Percentiles rank a stretch among this genome's conserved stretches.
These are phyloP conservation scores for Mucuna pruriens DNA, from an alignment of 306 rosid species.

Conservation along the genomic window DNA sequence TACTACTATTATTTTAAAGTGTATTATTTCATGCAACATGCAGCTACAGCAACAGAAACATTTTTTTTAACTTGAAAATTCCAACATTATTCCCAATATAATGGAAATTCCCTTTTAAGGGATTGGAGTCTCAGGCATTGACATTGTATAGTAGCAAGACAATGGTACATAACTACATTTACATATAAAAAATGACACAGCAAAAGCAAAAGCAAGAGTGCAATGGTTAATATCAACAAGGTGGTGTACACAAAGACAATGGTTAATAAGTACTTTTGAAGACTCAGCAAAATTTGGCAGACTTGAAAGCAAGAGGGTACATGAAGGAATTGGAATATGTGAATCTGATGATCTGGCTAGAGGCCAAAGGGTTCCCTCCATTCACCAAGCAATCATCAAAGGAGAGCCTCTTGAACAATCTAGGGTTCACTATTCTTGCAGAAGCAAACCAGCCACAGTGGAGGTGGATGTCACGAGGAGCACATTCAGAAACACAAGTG, in stretches of 20 bases:
- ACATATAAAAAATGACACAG: neutral
- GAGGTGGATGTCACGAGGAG: conserved; percentile 60
- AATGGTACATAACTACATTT: conserved; percentile 5
- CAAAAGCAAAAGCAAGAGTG: neutral
- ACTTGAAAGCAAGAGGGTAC: conserved; percentile 67
- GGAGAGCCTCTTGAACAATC: conserved; percentile 63
- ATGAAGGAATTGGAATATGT: conserved; percentile 66
- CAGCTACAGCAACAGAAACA: conserved; percentile 18
- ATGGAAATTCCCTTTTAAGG: neutral
- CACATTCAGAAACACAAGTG: conserved; percentile 70
- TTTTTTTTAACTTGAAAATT: conserved; percentile 22
- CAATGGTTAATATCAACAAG: conserved; percentile 30
- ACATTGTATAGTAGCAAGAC: neutral
- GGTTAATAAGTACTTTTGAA: too few relatives aligned
- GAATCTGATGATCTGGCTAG: conserved; percentile 57
- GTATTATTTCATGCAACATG: conserved; percentile 32
- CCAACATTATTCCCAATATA: neutral
- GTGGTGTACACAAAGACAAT: too few relatives aligned
- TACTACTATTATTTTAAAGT: neutral
- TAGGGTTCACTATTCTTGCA: conserved; percentile 58
- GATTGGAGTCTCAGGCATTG: neutral
- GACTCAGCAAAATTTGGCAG: conserved; percentile 65
- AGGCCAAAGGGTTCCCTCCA: conserved; percentile 60
- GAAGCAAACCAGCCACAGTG: conserved; percentile 88
- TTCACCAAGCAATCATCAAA: conserved; percentile 74